These are phyloP conservation scores for Candida glaebosa DNA, from an alignment of 805 yeast species.

Conservation along the genomic window DNA sequence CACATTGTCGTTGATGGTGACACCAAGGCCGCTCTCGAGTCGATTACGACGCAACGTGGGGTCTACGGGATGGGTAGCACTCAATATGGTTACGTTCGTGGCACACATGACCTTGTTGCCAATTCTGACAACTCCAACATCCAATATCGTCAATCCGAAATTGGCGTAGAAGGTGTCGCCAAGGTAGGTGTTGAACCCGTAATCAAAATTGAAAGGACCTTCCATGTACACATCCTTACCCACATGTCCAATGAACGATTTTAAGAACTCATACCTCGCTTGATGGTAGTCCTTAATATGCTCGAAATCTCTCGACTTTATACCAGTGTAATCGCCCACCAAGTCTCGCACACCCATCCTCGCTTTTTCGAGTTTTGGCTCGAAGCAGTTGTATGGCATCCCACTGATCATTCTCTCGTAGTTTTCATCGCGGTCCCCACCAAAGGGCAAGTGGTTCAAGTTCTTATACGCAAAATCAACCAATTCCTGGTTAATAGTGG, in stretches of 20 bases:
- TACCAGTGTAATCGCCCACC: slow-evolving; percentile 10
- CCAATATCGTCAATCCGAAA: slow-evolving; percentile 12
- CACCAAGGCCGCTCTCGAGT: slow-evolving; percentile 10
- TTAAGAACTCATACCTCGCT: slow-evolving; percentile 9
- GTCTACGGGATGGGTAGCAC: slow-evolving; percentile 11
- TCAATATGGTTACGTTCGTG: slow-evolving; percentile 10
- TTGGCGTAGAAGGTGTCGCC: slow-evolving; percentile 12
- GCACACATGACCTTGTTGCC: slow-evolving; percentile 14
- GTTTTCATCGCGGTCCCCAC: slow-evolving; percentile 9
- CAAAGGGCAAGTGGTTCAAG: slow-evolving; percentile 11
- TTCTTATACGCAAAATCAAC: slow-evolving; percentile 12
- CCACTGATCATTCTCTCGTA: slow-evolving; percentile 17
- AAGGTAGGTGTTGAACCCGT: slow-evolving; percentile 12
- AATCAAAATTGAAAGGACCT: slow-evolving; percentile 11
- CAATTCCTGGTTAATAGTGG: slow-evolving; percentile 9
- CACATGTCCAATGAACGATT: slow-evolving; percentile 11
- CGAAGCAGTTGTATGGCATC: slow-evolving; percentile 10
- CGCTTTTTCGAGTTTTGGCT: slow-evolving; percentile 6
- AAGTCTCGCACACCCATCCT: slow-evolving; percentile 10
- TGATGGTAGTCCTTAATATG: slow-evolving; percentile 6
- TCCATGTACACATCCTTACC: slow-evolving; percentile 11
- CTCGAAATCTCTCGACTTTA: slow-evolving; percentile 8
- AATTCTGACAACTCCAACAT: slow-evolving; percentile 12
- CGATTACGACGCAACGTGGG: slow-evolving; percentile 10
- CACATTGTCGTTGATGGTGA: slow-evolving; percentile 11